Evolutionary conservation across 306 rosid genomes (phyloP), one percentile per base, ranked within the genome.

Genomic region (Prosopis cineraria): DNA sequence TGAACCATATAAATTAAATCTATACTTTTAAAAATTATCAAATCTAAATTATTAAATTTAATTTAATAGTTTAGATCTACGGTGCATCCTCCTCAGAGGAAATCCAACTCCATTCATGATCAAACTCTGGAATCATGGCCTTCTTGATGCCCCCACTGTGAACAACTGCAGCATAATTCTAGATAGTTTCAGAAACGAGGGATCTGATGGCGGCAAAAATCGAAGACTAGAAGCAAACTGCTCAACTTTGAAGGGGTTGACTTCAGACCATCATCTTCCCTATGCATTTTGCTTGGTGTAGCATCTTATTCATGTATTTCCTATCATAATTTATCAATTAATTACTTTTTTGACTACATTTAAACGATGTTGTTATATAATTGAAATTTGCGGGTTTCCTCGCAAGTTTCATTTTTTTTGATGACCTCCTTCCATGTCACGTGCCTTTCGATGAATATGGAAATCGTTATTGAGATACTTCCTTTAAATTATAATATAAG

Each of bases 81-180:
- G n/a, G n/a, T n/a, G n/a, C n/a, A n/a, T n/a, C n/a, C n/a, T n/a
- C n/a, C n/a, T n/a, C n/a, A n/a, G n/a, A n/a, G n/a, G n/a, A n/a
- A n/a, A n/a, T n/a, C n/a, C n/a, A n/a, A n/a, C n/a, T n/a, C n/a
- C n/a, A n/a, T n/a, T n/a, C n/a, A 88, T 90, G 94, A 82, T 90
- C 82, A 90, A 90, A 82, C 94, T 90, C 48, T 90, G 94, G 94
- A 67, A 67, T 67, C 72, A 67, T 43, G 72, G 72, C 72, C 72
- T 67, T 67, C 72, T 67, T 67, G 72, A 67, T 40, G 72, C 72
- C 12, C 22, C 50, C 52, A 39, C 72, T 8, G 79, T 90, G 92
- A 82, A 90, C 83, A 81, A 70, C 80, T 90, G 92, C 34, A 86
- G 83, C 58, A 19, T 60, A 80, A 50, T 81, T 72, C 84, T 90